Evolutionary conservation across 371 early-diverging fungal genomes (phyloP).

Genomic region (Saksenaea vasiformis): DNA sequence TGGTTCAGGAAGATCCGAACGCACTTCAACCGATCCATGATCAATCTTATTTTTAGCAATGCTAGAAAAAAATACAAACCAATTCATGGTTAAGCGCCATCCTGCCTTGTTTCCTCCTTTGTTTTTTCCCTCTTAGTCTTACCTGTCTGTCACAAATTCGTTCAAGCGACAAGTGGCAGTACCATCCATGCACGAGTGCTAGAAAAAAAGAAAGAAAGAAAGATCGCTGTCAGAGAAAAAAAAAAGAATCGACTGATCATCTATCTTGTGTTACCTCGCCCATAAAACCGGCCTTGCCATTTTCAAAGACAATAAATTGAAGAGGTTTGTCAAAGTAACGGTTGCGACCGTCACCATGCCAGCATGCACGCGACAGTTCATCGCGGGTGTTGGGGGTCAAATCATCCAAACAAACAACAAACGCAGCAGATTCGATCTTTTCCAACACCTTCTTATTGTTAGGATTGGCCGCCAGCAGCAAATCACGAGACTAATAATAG

Average conservation of each 20-base stretch:
- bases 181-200: slow-evolving; percentile 96
- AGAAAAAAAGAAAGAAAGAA: neutral
- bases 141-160: slow-evolving; percentile 59
- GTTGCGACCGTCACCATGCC: slow-evolving; percentile 95
- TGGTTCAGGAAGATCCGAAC: slow-evolving; percentile 64
- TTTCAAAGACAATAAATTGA: slow-evolving; percentile 94
- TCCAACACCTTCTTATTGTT: slow-evolving; percentile 72
- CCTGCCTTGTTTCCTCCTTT: slow-evolving; percentile 21
- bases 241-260: too few relatives aligned
- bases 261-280: slow-evolving; percentile 65
- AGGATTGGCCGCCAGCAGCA: slow-evolving; percentile 66
- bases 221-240: neutral
- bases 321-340: slow-evolving; percentile 93
- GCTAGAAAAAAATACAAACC: slow-evolving; percentile 18
- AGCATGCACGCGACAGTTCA: slow-evolving; percentile 78
- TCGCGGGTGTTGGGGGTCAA: slow-evolving; percentile 80
- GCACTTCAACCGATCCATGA: slow-evolving; percentile 55
- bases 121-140: neutral
- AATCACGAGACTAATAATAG: slow-evolving; percentile 50
- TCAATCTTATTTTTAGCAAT: slow-evolving; percentile 59
- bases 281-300: slow-evolving; percentile 94
- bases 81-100: too few relatives aligned
- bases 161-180: slow-evolving; percentile 85
- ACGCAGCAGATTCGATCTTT: slow-evolving; percentile 81
- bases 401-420: slow-evolving; percentile 90